phyloP scores from a whole-genome alignment of 2,329 filamentous ascomycete genomes.

The Colletotrichum spaethianum region DNA sequence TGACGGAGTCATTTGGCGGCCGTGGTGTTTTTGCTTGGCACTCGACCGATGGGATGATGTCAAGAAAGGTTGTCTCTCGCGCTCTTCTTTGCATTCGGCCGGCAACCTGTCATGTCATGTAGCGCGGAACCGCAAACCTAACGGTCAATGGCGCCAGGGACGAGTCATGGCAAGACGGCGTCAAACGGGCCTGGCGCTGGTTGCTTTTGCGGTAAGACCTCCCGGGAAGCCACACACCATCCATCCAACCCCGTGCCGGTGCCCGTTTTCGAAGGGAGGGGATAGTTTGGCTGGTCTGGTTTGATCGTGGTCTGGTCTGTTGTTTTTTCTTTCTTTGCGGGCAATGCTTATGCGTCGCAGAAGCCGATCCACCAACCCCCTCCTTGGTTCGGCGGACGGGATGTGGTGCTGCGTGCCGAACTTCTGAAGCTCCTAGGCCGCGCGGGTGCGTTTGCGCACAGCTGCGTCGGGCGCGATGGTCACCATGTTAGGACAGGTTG shows the following conservation, averaged over 20 bases:
- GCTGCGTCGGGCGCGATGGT: conserved; percentile 27
- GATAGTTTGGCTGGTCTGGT: conserved; percentile 24
- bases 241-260: neutral
- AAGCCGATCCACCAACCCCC: neutral
- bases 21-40: neutral
- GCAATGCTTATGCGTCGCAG: conserved; percentile 9
- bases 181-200: conserved; percentile 17
- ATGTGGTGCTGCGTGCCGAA: neutral
- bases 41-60: conserved; percentile 7
- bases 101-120: conserved; percentile 28
- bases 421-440: neutral
- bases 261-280: neutral
- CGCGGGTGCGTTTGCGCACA: conserved; percentile 11
- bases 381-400: neutral
- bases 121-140: conserved; percentile 33
- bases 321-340: conserved; percentile 1
- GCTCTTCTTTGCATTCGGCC: conserved; percentile 9
- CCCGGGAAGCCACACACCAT: neutral
- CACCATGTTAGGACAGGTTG: conserved; percentile 34
- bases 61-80: neutral
- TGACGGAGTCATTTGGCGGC: neutral
- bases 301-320: conserved; percentile 34
- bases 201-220: conserved; percentile 23
- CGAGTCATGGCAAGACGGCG: conserved; percentile 32
- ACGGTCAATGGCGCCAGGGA: conserved; percentile 32